These are phyloP conservation scores for Fusarium tricinctum DNA, from an alignment of 2,329 filamentous ascomycete genomes.

Conservation along the genomic window DNA sequence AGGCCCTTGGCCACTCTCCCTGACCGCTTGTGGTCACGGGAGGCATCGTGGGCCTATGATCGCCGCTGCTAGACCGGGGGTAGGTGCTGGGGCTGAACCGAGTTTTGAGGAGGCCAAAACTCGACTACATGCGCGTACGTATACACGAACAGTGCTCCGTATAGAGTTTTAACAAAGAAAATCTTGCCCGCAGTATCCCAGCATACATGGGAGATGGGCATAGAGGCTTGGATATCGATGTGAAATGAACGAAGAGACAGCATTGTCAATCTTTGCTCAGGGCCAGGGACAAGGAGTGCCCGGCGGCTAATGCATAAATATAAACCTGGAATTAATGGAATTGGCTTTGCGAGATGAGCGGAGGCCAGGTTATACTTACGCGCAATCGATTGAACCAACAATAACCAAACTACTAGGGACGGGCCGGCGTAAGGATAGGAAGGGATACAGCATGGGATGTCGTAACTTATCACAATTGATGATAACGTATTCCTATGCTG, in stretches of 20 bases:
- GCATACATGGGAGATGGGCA: neutral
- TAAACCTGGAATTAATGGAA: slow-evolving; percentile 20
- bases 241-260: slow-evolving; percentile 22
- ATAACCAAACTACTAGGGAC: slow-evolving; percentile 47
- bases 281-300: slow-evolving; percentile 31
- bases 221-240: slow-evolving; percentile 7
- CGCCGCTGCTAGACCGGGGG: slow-evolving; percentile 47
- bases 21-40: slow-evolving; percentile 50
- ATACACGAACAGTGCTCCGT: slow-evolving; percentile 6
- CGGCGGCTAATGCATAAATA: slow-evolving; percentile 36
- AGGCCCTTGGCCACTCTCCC: slow-evolving; percentile 37
- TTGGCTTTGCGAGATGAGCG: slow-evolving; percentile 27
- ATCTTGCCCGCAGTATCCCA: slow-evolving; percentile 22
- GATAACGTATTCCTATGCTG: neutral
- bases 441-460: slow-evolving; percentile 34
- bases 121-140: slow-evolving; percentile 8
- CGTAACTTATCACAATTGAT: slow-evolving; percentile 26
- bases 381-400: slow-evolving; percentile 26
- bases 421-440: slow-evolving; percentile 45
- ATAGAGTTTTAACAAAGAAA: slow-evolving; percentile 29
- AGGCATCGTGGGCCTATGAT: slow-evolving; percentile 46
- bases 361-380: slow-evolving; percentile 29
- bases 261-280: neutral
- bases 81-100: slow-evolving; percentile 29
- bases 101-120: slow-evolving; percentile 25